Conservation (phyloP, 331 rosid genomes). For the Telfairia occidentalis region DNA sequence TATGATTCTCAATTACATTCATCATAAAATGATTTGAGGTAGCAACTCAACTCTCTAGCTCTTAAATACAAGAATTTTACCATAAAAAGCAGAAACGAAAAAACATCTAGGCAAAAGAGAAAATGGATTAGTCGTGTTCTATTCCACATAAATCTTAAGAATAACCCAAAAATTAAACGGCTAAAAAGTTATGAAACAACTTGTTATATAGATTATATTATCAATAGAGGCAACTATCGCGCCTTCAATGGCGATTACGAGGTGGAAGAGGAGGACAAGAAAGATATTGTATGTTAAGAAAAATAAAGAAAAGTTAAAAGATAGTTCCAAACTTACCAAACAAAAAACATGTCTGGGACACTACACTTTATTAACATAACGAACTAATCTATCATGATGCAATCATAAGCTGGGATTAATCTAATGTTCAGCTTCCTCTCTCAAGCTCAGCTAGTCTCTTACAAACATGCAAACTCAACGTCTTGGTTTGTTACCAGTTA, state of each 20-base stretch:
- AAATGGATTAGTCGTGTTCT: background rate
- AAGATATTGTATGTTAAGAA: too few species aligned
- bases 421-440: too few species aligned
- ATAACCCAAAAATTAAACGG: background rate
- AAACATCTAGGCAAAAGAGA: background rate
- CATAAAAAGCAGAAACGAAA: background rate
- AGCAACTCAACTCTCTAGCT: background rate
- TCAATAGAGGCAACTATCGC: background rate
- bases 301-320: too few species aligned
- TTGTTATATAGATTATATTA: background rate
- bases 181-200: background rate
- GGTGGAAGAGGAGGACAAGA: background rate
- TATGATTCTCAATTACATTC: background rate
- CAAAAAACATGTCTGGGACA: too few species aligned
- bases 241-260: background rate
- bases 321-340: too few species aligned
- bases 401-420: too few species aligned
- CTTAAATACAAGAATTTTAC: background rate
- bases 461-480: too few species aligned
- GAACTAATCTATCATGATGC: too few species aligned
- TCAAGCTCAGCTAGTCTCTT: too few species aligned
- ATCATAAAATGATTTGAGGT: background rate
- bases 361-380: too few species aligned
- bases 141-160: background rate
- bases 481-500: too few species aligned